Conservation (phyloP, 108 stramenopile genomes). For the Stephanodiscus minutulus region DNA sequence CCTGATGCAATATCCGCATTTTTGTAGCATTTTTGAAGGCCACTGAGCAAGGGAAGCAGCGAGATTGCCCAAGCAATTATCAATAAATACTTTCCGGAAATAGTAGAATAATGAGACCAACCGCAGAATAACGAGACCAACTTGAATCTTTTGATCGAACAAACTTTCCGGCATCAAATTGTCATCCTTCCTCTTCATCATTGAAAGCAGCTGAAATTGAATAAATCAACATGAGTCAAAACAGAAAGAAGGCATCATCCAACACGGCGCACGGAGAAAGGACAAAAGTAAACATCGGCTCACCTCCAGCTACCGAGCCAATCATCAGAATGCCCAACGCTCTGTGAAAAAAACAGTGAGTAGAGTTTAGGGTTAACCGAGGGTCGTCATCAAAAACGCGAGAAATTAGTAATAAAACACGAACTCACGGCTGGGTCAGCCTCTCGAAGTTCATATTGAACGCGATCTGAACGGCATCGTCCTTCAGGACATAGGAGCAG, state of each 20-base stretch:
- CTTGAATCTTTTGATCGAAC: too few species aligned
- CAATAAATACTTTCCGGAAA: too few species aligned
- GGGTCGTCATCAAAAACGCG: not conserved
- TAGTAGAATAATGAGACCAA: too few species aligned
- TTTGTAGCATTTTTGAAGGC: not conserved
- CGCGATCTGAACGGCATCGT: slow-evolving; percentile 89
- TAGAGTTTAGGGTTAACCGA: not conserved
- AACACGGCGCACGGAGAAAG: not conserved
- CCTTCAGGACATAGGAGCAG: slow-evolving; percentile 69
- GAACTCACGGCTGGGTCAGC: slow-evolving; percentile 38
- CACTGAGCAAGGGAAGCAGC: too few species aligned
- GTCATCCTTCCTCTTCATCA: slow-evolving; percentile 36
- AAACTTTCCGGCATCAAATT: too few species aligned
- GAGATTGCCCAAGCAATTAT: not conserved
- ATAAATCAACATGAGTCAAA: not conserved
- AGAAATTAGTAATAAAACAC: not conserved
- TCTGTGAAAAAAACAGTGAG: slow-evolving; percentile 12
- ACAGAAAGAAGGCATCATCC: not conserved
- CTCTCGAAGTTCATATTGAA: slow-evolving; percentile 79
- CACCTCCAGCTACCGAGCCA: slow-evolving; percentile 66
- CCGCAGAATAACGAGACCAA: too few species aligned
- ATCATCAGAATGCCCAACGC: slow-evolving; percentile 92
- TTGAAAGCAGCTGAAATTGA: slow-evolving; percentile 20
- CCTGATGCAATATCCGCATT: not conserved
- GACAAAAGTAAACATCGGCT: slow-evolving; percentile 1